phyloP scores from a whole-genome alignment of 2,329 filamentous ascomycete genomes.

The Sporothrix pallida region DNA sequence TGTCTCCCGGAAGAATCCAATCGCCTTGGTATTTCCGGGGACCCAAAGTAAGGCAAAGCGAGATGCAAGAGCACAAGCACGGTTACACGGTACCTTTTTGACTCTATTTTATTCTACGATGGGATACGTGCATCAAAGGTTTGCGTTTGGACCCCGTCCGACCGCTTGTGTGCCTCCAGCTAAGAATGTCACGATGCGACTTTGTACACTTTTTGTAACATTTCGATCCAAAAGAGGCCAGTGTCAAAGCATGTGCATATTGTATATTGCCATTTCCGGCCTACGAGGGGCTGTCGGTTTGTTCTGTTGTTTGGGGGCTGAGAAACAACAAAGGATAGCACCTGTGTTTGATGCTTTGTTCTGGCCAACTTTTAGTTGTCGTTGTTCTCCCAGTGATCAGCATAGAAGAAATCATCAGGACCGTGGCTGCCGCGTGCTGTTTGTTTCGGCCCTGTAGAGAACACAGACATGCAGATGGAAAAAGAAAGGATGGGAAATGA shows the following conservation, averaged over 20 bases:
- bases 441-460: not conserved
- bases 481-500: not conserved
- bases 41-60: not conserved
- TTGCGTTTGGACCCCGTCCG: conserved; percentile 19
- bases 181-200: not conserved
- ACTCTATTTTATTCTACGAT: not conserved
- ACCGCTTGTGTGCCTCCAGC: not conserved
- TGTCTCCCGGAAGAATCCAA: not conserved
- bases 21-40: not conserved
- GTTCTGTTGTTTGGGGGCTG: not conserved
- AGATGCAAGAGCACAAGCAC: not conserved
- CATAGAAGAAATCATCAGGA: conserved; percentile 14
- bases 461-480: not conserved
- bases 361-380: not conserved
- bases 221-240: not conserved
- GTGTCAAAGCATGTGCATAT: not conserved
- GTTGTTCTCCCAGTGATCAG: not conserved
- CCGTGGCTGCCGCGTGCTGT: conserved; percentile 1
- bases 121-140: not conserved
- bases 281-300: not conserved
- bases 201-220: not conserved
- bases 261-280: not conserved
- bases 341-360: not conserved
- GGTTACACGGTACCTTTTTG: not conserved
- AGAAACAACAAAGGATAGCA: too few species aligned